phyloP scores from a whole-genome alignment of 2,329 filamentous ascomycete species.

The Alternaria arbusti region DNA sequence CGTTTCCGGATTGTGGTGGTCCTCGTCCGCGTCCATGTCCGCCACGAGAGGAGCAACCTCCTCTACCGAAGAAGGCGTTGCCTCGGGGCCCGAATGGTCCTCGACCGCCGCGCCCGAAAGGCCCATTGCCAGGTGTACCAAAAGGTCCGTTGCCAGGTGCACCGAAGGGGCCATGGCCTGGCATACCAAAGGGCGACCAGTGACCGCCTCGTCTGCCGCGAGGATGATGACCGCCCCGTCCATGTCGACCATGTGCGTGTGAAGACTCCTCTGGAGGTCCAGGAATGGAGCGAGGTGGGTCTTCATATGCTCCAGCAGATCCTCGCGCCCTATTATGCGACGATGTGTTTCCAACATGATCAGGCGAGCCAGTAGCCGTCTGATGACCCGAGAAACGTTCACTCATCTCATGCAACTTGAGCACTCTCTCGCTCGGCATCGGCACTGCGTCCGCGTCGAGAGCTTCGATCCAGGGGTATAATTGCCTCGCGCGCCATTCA shows the following conservation, averaged over 20 bases:
- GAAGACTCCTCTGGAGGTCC: not conserved
- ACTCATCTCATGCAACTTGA: conserved; percentile 25
- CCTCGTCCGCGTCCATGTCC: conserved; percentile 4
- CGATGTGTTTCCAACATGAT: not conserved
- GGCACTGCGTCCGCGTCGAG: conserved; percentile 30
- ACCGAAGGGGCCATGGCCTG: conserved; percentile 14
- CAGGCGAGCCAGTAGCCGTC: not conserved
- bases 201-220: not conserved
- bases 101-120: conserved; percentile 13
- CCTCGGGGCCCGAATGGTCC: conserved; percentile 11
- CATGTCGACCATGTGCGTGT: not conserved
- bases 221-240: not conserved
- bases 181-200: conserved; percentile 25
- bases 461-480: conserved; percentile 40
- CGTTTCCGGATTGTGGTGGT: conserved; percentile 10
- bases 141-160: conserved; percentile 15
- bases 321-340: conserved; percentile 1
- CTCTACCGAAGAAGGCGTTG: conserved; percentile 3
- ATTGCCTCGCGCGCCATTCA: conserved; percentile 27
- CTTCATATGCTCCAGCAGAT: conserved; percentile 9
- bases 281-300: conserved; percentile 37
- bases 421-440: conserved; percentile 16
- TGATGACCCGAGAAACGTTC: conserved; percentile 6
- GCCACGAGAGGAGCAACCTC: not conserved
- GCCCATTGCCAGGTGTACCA: conserved; percentile 13